phyloP scores from a whole-genome alignment of 1,284 basidiomycete species.

The Fomitopsis pinicola region DNA sequence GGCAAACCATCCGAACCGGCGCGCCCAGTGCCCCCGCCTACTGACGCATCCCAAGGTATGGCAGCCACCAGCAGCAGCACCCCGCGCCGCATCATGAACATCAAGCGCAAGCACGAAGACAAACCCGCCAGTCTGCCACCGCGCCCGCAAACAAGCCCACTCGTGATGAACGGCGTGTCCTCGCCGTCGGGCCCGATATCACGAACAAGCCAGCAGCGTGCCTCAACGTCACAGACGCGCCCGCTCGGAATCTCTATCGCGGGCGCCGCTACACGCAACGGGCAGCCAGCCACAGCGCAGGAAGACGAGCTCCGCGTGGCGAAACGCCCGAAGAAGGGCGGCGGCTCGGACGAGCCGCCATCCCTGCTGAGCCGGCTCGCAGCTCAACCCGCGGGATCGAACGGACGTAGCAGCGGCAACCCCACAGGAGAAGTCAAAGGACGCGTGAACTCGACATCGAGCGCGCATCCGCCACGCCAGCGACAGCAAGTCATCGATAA shows the following conservation, averaged over 20 bases:
- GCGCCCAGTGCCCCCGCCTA: conserved; percentile 18
- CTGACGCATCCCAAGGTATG: conserved; percentile 14
- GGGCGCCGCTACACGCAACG: background rate
- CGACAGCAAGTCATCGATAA: conserved; percentile 27
- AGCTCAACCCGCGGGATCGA: conserved; percentile 5
- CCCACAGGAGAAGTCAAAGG: conserved; percentile 14
- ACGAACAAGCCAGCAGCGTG: conserved; percentile 8
- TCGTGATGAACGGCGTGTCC: background rate
- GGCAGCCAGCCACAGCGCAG: background rate
- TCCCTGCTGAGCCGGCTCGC: conserved; percentile 41
- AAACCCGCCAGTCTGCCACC: conserved; percentile 5
- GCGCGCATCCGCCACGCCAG: background rate
- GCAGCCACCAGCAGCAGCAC: conserved; percentile 5
- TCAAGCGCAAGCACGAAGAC: conserved; percentile 22
- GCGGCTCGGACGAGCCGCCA: conserved; percentile 22
- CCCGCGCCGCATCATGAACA: conserved; percentile 21
- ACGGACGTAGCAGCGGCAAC: background rate
- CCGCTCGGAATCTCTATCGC: background rate
- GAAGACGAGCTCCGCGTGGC: conserved; percentile 23
- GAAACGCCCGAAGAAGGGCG: conserved; percentile 30
- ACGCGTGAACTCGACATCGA: conserved; percentile 13
- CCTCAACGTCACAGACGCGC: conserved; percentile 9
- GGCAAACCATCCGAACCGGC: conserved; percentile 13
- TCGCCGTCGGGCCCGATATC: conserved; percentile 3
- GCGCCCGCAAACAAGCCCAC: conserved; percentile 3